phyloP scores from a whole-genome alignment of 2,329 filamentous ascomycete species.

The Lasiodiplodia gonubiensis region DNA sequence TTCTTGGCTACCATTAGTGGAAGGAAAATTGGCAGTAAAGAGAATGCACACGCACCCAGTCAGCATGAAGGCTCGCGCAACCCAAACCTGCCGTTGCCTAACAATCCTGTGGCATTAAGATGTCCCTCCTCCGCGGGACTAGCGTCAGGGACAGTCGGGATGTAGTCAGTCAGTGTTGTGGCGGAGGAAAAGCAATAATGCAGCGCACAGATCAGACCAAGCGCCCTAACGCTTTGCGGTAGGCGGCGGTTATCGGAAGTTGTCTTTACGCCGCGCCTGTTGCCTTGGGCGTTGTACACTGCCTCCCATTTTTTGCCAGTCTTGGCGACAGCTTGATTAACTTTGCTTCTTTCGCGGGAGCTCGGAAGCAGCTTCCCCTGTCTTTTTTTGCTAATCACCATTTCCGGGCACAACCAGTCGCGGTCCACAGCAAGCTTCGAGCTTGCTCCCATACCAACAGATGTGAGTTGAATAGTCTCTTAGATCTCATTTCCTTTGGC shows the following conservation, averaged over 20 bases:
- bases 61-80: background rate
- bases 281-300: background rate
- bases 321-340: conserved; percentile 1
- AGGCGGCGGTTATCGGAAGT: background rate
- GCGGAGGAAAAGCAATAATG: background rate
- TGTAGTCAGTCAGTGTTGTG: too few relatives aligned
- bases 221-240: background rate
- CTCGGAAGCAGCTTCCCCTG: conserved; percentile 8
- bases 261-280: background rate
- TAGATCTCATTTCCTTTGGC: background rate
- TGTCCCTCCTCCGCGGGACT: conserved; percentile 1
- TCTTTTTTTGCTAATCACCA: background rate
- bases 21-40: background rate
- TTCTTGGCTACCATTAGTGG: background rate
- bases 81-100: background rate
- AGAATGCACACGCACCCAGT: background rate
- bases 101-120: background rate
- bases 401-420: background rate
- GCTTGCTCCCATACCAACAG: background rate
- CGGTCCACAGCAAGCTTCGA: conserved; percentile 7
- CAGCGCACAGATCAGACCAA: background rate
- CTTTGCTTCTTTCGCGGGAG: conserved; percentile 25
- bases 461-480: background rate
- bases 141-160: conserved; percentile 3
- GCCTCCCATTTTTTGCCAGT: background rate